Conservation (phyloP, 305 asterid genomes). For the Striga hermonthica region DNA sequence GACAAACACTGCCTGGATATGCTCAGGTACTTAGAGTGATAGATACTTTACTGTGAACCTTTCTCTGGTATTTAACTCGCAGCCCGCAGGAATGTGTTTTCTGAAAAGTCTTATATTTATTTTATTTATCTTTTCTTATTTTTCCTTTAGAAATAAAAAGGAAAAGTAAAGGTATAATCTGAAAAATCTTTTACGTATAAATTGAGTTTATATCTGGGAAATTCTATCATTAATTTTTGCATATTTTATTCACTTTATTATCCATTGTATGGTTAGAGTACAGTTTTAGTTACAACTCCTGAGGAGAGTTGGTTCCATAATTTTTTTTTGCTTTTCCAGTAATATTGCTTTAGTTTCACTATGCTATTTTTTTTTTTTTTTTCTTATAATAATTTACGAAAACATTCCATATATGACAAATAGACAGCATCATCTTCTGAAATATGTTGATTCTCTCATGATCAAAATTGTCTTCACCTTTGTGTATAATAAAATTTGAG, state of each 20-base stretch:
- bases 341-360: not conserved
- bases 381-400: not conserved
- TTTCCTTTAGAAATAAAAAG: not conserved
- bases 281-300: not conserved
- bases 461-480: not conserved
- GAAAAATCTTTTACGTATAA: slow-evolving; percentile 3
- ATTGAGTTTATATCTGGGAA: not conserved
- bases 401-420: no score
- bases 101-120: no score
- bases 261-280: slow-evolving; percentile 5
- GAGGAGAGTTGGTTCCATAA: not conserved
- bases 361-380: slow-evolving; percentile 4
- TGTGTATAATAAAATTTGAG: not conserved
- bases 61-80: slow-evolving; percentile 6
- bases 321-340: not conserved
- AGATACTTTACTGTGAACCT: slow-evolving; percentile 15
- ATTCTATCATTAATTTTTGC: slow-evolving; percentile 13
- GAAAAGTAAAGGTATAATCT: slow-evolving; percentile 11
- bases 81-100: slow-evolving; percentile 9
- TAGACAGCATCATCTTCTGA: not conserved
- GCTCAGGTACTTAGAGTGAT: slow-evolving; percentile 60
- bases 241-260: not conserved
- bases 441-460: no score
- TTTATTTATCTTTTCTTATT: not conserved
- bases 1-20: slow-evolving; percentile 86